Conservation (phyloP, 805 yeast species). For the Starmerella potacharoeniae region DNA sequence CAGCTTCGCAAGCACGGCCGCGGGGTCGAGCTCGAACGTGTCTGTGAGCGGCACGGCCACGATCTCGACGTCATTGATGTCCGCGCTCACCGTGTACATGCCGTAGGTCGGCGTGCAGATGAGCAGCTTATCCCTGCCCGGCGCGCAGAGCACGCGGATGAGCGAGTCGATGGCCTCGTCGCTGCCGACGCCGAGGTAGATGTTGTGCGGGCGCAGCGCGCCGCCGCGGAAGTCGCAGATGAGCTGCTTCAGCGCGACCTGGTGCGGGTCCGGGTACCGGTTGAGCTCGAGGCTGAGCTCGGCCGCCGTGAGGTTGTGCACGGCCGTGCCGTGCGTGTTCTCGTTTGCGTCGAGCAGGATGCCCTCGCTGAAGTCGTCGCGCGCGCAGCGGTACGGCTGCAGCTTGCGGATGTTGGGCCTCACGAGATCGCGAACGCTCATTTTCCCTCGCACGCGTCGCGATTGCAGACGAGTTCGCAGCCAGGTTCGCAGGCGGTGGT, state of each 20-base stretch:
- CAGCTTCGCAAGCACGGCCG: slow-evolving; percentile 42
- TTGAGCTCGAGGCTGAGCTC: slow-evolving; percentile 53
- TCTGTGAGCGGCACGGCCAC: slow-evolving; percentile 57
- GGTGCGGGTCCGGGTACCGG: slow-evolving; percentile 97
- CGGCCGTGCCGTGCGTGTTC: slow-evolving; percentile 83
- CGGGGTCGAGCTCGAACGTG: slow-evolving; percentile 48
- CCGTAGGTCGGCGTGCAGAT: slow-evolving; percentile 95
- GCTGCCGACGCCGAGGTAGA: slow-evolving; percentile 93
- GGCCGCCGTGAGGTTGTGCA: slow-evolving; percentile 34
- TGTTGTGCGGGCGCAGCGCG: slow-evolving; percentile 48
- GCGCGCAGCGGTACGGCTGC: slow-evolving; percentile 91
- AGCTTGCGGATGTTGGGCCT: slow-evolving; percentile 75
- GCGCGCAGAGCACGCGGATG: slow-evolving; percentile 72
- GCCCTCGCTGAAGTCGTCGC: slow-evolving; percentile 89
- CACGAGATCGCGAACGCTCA: slow-evolving; percentile 39
- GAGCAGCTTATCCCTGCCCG: slow-evolving; percentile 71
- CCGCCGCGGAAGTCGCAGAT: slow-evolving; percentile 61
- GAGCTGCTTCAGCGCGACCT: slow-evolving; percentile 57
- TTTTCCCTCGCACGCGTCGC: not conserved
- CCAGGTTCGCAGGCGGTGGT: no score
- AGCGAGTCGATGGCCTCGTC: slow-evolving; percentile 90
- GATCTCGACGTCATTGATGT: slow-evolving; percentile 73
- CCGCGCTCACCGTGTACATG: slow-evolving; percentile 87
- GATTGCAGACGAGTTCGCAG: not conserved
- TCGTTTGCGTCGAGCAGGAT: slow-evolving; percentile 90